Conservation (phyloP, 176 grass and related monocot species). For the Paspalum vaginatum region DNA sequence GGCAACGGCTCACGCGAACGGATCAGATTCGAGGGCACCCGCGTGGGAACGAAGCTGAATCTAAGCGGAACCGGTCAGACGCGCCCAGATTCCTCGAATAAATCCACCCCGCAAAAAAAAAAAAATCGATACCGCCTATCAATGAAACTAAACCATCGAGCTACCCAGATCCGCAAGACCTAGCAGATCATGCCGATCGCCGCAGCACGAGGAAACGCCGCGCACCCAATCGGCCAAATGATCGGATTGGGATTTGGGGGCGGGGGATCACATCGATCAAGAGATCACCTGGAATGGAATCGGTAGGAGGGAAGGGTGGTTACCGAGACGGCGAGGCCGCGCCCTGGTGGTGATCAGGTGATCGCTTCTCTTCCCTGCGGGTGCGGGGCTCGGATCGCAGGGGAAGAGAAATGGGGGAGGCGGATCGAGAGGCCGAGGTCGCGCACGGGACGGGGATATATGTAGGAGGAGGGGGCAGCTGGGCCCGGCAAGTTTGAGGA, state of each 20-base stretch:
- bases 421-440: neutral
- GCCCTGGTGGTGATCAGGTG: neutral
- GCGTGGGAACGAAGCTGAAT: slow-evolving; percentile 36
- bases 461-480: slow-evolving; percentile 18
- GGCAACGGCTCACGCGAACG: neutral
- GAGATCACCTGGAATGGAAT: neutral
- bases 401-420: slow-evolving; percentile 26
- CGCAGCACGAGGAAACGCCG: neutral
- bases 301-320: neutral
- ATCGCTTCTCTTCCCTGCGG: slow-evolving; percentile 35
- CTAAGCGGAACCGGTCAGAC: slow-evolving; percentile 11
- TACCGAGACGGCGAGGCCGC: slow-evolving; percentile 40
- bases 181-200: neutral
- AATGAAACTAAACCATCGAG: neutral
- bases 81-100: slow-evolving; percentile 24
- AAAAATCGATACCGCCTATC: neutral
- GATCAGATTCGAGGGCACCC: slow-evolving; percentile 9
- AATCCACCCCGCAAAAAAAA: neutral
- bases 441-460: neutral
- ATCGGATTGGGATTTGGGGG: neutral
- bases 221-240: neutral
- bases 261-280: neutral
- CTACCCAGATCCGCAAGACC: neutral
- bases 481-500: neutral
- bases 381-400: slow-evolving; percentile 28